Conservation (phyloP, 78 protist species). For the Anaeramoeba flamelloides region DNA sequence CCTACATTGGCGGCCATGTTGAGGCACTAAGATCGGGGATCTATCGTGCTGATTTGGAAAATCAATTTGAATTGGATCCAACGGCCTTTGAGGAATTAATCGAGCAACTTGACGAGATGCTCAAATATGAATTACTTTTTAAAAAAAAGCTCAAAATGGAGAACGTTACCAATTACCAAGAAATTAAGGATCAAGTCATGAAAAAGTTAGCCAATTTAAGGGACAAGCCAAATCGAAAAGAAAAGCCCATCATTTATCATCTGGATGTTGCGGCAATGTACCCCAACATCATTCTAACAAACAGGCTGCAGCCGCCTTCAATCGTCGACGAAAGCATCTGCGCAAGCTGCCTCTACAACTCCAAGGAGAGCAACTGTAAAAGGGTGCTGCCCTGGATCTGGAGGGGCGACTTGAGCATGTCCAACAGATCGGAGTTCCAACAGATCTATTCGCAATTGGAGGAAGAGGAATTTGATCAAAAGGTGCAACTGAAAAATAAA, state of each 20-base stretch:
- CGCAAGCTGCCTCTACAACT: slow-evolving; percentile 73
- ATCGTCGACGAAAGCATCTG: slow-evolving; percentile 61
- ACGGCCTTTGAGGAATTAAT: not conserved
- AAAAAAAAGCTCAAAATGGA: not conserved
- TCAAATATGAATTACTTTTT: not conserved
- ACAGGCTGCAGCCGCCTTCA: slow-evolving; percentile 91
- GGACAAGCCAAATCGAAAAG: slow-evolving; percentile 11
- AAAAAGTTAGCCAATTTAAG: not conserved
- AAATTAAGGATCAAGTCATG: not conserved
- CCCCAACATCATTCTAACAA: slow-evolving; percentile 99
- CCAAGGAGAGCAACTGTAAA: not conserved
- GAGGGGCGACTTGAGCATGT: slow-evolving; percentile 4
- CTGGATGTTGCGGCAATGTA: slow-evolving; percentile 99
- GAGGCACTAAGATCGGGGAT: slow-evolving; percentile 83
- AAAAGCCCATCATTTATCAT: slow-evolving; percentile 81
- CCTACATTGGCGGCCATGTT: slow-evolving; percentile 97
- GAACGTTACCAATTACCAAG: not conserved
- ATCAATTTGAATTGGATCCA: slow-evolving; percentile 40
- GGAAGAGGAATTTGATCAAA: not conserved
- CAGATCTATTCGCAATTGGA: not conserved
- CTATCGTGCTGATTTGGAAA: slow-evolving; percentile 40
- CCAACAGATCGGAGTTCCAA: not conserved
- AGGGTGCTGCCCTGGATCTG: slow-evolving; percentile 12
- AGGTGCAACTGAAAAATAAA: too few species aligned
- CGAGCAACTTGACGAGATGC: not conserved